These are phyloP conservation scores for Aspergillus affinis DNA, from an alignment of 495 filamentous ascomycete genomes.

Conservation along the genomic window DNA sequence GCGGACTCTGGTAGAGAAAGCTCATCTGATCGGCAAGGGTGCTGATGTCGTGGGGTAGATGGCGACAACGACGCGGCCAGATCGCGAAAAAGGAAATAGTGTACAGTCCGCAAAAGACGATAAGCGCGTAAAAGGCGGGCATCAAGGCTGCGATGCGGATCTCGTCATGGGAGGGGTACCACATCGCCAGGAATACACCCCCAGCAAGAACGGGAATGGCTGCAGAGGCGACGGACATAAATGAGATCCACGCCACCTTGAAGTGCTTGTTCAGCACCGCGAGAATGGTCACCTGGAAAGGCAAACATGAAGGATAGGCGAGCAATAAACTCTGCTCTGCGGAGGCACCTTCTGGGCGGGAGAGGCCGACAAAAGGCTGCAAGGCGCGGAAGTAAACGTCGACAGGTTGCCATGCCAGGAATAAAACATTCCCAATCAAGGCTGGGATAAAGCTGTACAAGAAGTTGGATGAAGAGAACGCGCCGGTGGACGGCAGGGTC, in stretches of 20 bases:
- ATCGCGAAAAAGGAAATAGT: constrained; percentile 62
- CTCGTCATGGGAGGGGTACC: constrained; percentile 45
- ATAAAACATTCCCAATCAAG: constrained; percentile 70
- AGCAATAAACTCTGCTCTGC: constrained; percentile 71
- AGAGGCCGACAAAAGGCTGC: constrained; percentile 70
- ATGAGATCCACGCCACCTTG: constrained; percentile 66
- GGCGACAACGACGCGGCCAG: constrained; percentile 53
- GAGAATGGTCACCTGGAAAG: constrained; percentile 59
- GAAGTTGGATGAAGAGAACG: constrained; percentile 85
- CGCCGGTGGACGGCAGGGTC: constrained; percentile 57
- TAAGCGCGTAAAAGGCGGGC: constrained; percentile 64
- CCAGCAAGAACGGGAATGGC: constrained; percentile 74
- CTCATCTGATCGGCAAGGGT: constrained; percentile 75
- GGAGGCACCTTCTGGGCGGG: constrained; percentile 54
- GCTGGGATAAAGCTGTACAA: constrained; percentile 82
- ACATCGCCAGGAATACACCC: constrained; percentile 80
- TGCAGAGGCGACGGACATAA: constrained; percentile 62
- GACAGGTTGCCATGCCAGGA: constrained; percentile 74
- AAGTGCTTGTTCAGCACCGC: constrained; percentile 67
- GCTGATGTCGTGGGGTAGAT: constrained; percentile 67
- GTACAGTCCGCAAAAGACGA: constrained; percentile 66
- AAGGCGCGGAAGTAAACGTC: constrained; percentile 74
- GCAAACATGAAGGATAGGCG: constrained; percentile 67
- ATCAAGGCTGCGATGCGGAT: constrained; percentile 70
- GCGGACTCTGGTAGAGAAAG: constrained; percentile 67